phyloP scores from a whole-genome alignment of 2,329 filamentous ascomycete genomes.

The Huntiella bhutanensis region DNA sequence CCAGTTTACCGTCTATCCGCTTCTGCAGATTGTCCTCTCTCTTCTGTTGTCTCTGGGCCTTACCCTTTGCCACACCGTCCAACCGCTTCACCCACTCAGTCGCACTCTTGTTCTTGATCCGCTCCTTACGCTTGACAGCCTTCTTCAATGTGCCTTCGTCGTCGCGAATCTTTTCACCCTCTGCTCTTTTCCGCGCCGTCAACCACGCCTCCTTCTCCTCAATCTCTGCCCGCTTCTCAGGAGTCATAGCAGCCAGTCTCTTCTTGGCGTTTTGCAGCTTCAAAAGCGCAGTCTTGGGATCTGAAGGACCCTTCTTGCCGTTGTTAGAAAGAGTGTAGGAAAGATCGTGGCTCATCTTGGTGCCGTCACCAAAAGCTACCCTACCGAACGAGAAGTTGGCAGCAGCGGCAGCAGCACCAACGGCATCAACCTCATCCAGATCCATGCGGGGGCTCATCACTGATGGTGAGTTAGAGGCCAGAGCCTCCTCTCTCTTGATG shows the following conservation, averaged over 20 bases:
- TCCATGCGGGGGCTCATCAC: conserved; percentile 37
- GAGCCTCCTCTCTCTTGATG: conserved; percentile 40
- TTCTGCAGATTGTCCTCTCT: conserved; percentile 60
- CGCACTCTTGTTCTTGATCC: conserved; percentile 76
- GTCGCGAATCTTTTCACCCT: conserved; percentile 77
- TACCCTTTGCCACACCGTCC: conserved; percentile 53
- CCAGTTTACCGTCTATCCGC: conserved; percentile 52
- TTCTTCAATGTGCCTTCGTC: conserved; percentile 81
- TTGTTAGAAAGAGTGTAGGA: conserved; percentile 32
- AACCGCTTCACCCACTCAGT: conserved; percentile 65
- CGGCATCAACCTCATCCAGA: conserved; percentile 20
- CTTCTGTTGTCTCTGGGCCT: conserved; percentile 66
- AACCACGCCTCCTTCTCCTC: conserved; percentile 91
- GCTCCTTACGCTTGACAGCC: conserved; percentile 82
- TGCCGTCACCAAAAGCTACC: conserved; percentile 76
- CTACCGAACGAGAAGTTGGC: conserved; percentile 69
- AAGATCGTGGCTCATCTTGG: conserved; percentile 55
- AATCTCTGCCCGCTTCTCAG: conserved; percentile 66
- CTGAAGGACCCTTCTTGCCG: conserved; percentile 66
- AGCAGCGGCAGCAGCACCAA: conserved; percentile 11
- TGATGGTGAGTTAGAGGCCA: conserved; percentile 42
- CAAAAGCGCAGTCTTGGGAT: conserved; percentile 69
- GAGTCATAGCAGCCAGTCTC: conserved; percentile 55
- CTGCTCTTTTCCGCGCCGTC: conserved; percentile 69
- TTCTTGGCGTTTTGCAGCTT: conserved; percentile 74